These are phyloP conservation scores for Puccinia polysora DNA, from an alignment of 1,284 basidiomycete genomes.

Conservation along the genomic window DNA sequence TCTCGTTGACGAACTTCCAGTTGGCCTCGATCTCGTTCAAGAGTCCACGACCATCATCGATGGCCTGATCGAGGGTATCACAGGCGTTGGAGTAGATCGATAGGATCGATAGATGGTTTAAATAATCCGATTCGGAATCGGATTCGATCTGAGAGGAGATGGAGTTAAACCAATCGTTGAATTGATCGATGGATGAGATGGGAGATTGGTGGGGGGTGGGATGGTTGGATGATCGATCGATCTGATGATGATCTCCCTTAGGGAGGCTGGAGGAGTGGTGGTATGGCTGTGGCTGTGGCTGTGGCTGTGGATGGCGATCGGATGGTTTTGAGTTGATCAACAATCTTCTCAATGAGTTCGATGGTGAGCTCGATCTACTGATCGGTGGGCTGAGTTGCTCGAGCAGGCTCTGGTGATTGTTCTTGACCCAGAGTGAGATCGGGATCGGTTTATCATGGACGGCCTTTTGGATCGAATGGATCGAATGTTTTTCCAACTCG, in stretches of 20 bases:
- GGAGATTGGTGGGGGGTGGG: slow-evolving; percentile 64
- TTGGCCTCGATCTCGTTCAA: slow-evolving; percentile 74
- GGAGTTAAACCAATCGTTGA: slow-evolving; percentile 86
- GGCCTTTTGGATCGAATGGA: slow-evolving; percentile 22
- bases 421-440: not conserved
- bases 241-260: too few species aligned
- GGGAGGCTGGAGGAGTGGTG: too few species aligned
- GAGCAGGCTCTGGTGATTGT: not conserved
- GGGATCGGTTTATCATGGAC: not conserved
- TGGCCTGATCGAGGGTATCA: slow-evolving; percentile 64
- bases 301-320: slow-evolving; percentile 56
- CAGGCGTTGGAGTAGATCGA: slow-evolving; percentile 69
- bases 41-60: slow-evolving; percentile 67
- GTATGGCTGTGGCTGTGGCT: too few species aligned
- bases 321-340: slow-evolving; percentile 42
- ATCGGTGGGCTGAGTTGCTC: not conserved
- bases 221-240: too few species aligned
- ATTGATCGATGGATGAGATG: slow-evolving; percentile 80
- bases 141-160: slow-evolving; percentile 81
- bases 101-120: slow-evolving; percentile 71
- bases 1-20: slow-evolving; percentile 78
- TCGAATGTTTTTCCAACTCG: slow-evolving; percentile 21
- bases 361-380: not conserved
- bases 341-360: not conserved
- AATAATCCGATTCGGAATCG: slow-evolving; percentile 82